These are phyloP conservation scores for Cryptococcus wingfieldii DNA, from an alignment of 1,284 basidiomycete genomes.

Conservation along the genomic window DNA sequence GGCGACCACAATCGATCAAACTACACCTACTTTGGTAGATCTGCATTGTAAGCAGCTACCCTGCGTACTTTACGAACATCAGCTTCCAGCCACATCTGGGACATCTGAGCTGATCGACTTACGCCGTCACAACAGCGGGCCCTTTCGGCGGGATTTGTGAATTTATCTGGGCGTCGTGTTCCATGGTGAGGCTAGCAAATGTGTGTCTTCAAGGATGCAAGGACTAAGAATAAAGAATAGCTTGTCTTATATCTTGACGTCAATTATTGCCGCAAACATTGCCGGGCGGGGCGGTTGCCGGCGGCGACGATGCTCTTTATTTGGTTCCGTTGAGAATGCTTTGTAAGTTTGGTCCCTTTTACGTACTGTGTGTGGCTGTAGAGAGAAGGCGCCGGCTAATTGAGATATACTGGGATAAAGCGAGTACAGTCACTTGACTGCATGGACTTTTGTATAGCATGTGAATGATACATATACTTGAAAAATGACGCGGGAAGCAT, in stretches of 20 bases:
- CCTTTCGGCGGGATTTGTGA: too few species aligned
- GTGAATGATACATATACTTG: background rate
- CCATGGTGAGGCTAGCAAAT: too few species aligned
- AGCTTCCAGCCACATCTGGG: background rate
- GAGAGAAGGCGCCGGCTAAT: background rate
- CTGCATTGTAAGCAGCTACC: slow-evolving; percentile 25
- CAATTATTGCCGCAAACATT: too few species aligned
- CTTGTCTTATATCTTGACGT: too few species aligned
- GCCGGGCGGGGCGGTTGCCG: background rate
- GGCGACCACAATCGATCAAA: background rate
- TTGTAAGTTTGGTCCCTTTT: background rate
- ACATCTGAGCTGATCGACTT: background rate
- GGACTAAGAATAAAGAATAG: too few species aligned
- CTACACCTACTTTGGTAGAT: slow-evolving; percentile 21
- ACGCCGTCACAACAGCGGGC: too few species aligned
- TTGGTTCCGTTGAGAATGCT: background rate
- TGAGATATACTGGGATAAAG: too few species aligned
- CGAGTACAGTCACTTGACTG: too few species aligned
- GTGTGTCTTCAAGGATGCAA: too few species aligned
- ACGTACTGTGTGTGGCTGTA: background rate
- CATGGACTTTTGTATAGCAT: too few species aligned
- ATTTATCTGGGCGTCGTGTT: too few species aligned
- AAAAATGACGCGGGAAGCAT: background rate
- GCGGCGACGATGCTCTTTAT: background rate
- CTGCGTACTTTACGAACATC: background rate